phyloP scores from a whole-genome alignment of 495 filamentous ascomycete genomes.

The Chaetomium cochliodes region DNA sequence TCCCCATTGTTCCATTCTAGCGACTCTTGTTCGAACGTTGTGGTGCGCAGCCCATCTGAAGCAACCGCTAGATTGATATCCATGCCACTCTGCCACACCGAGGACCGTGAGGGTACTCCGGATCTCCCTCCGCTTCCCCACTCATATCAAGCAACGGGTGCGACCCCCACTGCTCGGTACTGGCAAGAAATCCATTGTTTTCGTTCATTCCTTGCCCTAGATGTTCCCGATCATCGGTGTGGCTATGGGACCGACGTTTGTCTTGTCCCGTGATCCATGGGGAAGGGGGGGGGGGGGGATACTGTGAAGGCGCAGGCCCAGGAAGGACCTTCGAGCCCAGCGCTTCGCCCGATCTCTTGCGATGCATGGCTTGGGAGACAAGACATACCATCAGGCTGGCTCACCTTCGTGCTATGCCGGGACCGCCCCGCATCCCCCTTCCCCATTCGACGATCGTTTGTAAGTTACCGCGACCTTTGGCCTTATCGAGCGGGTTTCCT shows the following conservation, averaged over 20 bases:
- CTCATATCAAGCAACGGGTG: not conserved
- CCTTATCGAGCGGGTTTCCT: conserved; percentile 6
- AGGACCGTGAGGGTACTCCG: not conserved
- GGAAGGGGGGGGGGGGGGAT: not conserved
- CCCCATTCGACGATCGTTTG: not conserved
- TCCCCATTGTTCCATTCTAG: not conserved
- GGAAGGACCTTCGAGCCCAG: not conserved
- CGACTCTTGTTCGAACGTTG: not conserved
- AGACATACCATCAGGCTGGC: conserved; percentile 6
- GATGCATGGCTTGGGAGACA: not conserved
- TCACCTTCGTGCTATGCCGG: not conserved
- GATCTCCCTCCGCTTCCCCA: not conserved
- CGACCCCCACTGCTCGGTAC: not conserved
- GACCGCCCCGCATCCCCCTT: not conserved
- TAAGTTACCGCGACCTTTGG: not conserved
- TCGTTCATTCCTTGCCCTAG: too few relatives aligned
- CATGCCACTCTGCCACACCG: not conserved
- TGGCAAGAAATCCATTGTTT: not conserved
- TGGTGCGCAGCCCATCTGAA: not conserved
- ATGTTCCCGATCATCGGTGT: conserved; percentile 5
- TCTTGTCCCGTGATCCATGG: not conserved
- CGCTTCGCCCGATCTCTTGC: not conserved
- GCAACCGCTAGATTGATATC: not conserved
- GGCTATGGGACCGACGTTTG: conserved; percentile 2
- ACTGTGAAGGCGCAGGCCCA: not conserved